A percentile compares a stretch with the other conserved stretches of the same genome.
Conservation (phyloP, 106 monocot genomes). For the Alisma plantagoaquatica region DNA sequence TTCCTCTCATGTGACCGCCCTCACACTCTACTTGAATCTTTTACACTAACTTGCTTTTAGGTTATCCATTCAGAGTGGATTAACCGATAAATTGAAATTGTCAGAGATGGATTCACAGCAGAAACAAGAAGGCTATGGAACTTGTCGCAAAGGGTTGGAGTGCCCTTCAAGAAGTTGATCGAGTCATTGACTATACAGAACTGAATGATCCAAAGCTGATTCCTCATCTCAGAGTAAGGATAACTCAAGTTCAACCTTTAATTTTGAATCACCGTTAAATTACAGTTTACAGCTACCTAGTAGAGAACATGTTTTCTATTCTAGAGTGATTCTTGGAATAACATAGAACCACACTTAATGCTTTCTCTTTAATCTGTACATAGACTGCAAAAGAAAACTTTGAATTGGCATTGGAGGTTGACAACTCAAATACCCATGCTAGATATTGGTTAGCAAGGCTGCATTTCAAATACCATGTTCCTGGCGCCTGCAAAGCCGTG, state of each 20-base stretch:
- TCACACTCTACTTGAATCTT: too few species aligned
- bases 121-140: conserved; percentile 96
- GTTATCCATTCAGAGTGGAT: too few species aligned
- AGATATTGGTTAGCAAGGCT: conserved; percentile 85
- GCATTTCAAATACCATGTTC: conserved; percentile 97
- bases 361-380: too few species aligned
- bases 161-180: conserved; percentile 81
- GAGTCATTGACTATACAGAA: conserved; percentile 84
- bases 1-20: too few species aligned
- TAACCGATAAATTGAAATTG: too few species aligned
- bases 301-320: too few species aligned
- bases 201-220: conserved; percentile 69
- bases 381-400: conserved; percentile 94
- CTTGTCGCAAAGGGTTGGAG: conserved; percentile 93
- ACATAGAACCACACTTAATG: too few species aligned
- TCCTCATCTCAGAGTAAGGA: conserved; percentile 69
- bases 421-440: conserved; percentile 91
- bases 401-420: conserved; percentile 87
- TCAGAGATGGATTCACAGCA: conserved; percentile 77
- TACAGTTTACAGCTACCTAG: too few species aligned
- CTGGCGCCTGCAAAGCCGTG: conserved; percentile 81
- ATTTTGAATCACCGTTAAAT: too few species aligned
- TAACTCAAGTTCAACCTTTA: too few species aligned
- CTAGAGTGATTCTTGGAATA: too few species aligned
- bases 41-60: too few species aligned